Base-by-base conservation (phyloP, 345 rosid species). In the Moringa oleifera region DNA sequence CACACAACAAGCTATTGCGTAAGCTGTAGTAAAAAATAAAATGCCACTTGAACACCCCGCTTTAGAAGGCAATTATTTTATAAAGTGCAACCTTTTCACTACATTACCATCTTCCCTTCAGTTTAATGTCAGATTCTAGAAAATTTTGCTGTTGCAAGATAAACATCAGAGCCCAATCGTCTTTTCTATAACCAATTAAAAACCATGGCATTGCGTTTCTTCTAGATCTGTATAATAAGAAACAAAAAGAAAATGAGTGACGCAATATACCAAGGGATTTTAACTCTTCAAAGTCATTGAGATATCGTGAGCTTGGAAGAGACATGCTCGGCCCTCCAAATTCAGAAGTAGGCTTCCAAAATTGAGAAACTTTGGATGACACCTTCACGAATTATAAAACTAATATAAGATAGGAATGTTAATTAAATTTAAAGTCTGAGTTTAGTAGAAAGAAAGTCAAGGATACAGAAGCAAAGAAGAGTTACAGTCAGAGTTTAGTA, bases 221-320 rank as follows among this genome's bases (percentile, higher is more conserved):
- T 28, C 33, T 28, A 3, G 3, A 28, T 28, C 33, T 28, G 5
- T 28, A 28, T 28, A 23, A 59, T 23, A 59, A 57, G 25, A 55
- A 49, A 66, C 25, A 46, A 63, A 23, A 57, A 49, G 18, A 46
- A 36, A 2, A 20, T 33, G 53, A 33, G n/a, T 74, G 59, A 2
- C 49, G 16, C 50, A 64, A 5, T 5, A 7, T 84, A 93, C 98
- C 98, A 59, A 93, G 94, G 58, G 91, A 69, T 55, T 82, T 86
- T 66, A 93, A 80, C 90, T 93, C 98, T 79, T 93, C 97, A 61
- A 93, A 93, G 81, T 93, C 98, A 78, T 65, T 82, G 60, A 90
- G 88, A 82, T 93, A 93, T 50, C 98, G 89, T 16, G 98, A 93
- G 80, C 72, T 90, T 56, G 86, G 87, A 62, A 78, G 66, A 65